A percentile compares a stretch with the other conserved stretches of the same genome.
These are phyloP conservation scores for Penicillium steckii DNA, from an alignment of 495 filamentous ascomycete species.

Conservation along the genomic window DNA sequence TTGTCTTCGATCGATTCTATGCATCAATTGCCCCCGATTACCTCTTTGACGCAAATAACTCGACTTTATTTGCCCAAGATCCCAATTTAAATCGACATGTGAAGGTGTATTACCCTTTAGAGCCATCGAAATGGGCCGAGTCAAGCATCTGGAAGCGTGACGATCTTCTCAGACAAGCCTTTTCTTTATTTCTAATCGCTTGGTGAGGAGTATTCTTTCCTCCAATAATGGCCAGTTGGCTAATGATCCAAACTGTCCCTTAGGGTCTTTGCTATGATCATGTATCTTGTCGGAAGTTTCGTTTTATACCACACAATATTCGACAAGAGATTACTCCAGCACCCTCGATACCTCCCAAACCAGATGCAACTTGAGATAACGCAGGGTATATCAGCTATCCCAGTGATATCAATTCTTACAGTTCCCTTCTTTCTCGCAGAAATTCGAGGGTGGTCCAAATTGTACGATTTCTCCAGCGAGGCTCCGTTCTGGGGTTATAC, in stretches of 20 bases:
- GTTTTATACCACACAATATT: constrained; percentile 85
- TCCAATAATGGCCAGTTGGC: neutral
- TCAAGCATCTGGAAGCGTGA: constrained; percentile 66
- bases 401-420: constrained; percentile 77
- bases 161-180: constrained; percentile 61
- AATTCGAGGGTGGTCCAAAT: constrained; percentile 76
- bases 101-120: constrained; percentile 55
- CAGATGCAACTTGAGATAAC: constrained; percentile 81
- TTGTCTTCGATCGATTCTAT: constrained; percentile 68
- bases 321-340: constrained; percentile 79
- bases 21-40: constrained; percentile 56
- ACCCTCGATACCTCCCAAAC: constrained; percentile 89
- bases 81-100: constrained; percentile 32
- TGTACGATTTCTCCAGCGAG: constrained; percentile 73
- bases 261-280: constrained; percentile 65
- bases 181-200: constrained; percentile 67
- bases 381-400: constrained; percentile 68
- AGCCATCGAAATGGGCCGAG: constrained; percentile 63
- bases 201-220: constrained; percentile 49
- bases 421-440: constrained; percentile 77
- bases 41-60: constrained; percentile 27
- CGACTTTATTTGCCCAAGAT: neutral
- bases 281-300: constrained; percentile 70
- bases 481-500: constrained; percentile 73
- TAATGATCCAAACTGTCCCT: neutral